Conservation (phyloP, 2,329 filamentous ascomycete species). For the Cladophialophora yegresii region DNA sequence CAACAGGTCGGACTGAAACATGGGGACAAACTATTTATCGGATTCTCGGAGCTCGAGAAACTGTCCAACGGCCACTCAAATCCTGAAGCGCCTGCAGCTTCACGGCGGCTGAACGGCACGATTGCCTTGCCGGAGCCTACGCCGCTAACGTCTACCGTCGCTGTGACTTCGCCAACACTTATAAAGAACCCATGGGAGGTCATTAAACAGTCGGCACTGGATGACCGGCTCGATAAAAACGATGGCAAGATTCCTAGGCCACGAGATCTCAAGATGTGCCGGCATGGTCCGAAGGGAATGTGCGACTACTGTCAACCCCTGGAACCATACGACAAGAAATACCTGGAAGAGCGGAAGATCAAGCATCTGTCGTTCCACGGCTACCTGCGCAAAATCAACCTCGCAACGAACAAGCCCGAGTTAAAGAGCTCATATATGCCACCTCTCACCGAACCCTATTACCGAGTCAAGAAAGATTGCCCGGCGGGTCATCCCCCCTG, state of each 20-base stretch:
- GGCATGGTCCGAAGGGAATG: slow-evolving; percentile 96
- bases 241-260: slow-evolving; percentile 85
- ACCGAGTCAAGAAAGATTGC: slow-evolving; percentile 82
- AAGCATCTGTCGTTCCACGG: slow-evolving; percentile 97
- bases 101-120: slow-evolving; percentile 76
- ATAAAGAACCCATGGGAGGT: slow-evolving; percentile 93
- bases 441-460: slow-evolving; percentile 88
- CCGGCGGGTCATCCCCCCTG: slow-evolving; percentile 90
- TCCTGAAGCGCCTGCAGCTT: slow-evolving; percentile 39
- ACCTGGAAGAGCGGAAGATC: slow-evolving; percentile 94
- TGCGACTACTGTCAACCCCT: slow-evolving; percentile 98
- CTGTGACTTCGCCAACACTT: slow-evolving; percentile 43
- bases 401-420: slow-evolving; percentile 94
- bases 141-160: slow-evolving; percentile 47
- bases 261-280: slow-evolving; percentile 82
- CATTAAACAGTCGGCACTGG: slow-evolving; percentile 81
- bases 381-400: slow-evolving; percentile 90
- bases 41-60: slow-evolving; percentile 65
- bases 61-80: slow-evolving; percentile 54
- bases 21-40: slow-evolving; percentile 86
- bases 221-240: slow-evolving; percentile 80
- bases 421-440: slow-evolving; percentile 93
- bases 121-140: slow-evolving; percentile 46
- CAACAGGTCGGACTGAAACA: slow-evolving; percentile 66
- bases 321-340: slow-evolving; percentile 87